These are phyloP conservation scores for Gliomastix tumulicola DNA, from an alignment of 2,329 filamentous ascomycete species.

Conservation along the genomic window DNA sequence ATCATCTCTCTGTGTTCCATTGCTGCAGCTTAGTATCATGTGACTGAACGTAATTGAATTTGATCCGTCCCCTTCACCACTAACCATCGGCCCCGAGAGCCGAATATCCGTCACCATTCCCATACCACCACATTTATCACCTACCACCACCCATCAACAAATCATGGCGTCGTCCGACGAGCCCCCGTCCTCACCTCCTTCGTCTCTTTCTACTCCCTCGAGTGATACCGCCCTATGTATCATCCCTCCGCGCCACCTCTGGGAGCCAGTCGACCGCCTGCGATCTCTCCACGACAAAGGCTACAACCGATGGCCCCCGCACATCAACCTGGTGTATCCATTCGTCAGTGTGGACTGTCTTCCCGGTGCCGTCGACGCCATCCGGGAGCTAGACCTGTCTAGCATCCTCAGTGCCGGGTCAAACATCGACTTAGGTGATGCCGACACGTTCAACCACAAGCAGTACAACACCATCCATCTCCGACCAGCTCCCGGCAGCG, in stretches of 20 bases:
- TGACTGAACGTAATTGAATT: too few species aligned
- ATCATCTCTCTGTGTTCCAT: too few species aligned
- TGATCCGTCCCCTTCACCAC: too few species aligned
- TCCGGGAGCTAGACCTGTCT: constrained; percentile 8
- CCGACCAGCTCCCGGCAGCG: constrained; percentile 10
- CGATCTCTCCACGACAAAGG: constrained; percentile 57
- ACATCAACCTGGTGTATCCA: constrained; percentile 60
- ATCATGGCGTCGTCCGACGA: too few species aligned
- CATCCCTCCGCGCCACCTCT: constrained; percentile 42
- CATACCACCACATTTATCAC: too few species aligned
- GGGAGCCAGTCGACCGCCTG: constrained; percentile 43
- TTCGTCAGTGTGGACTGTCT: constrained; percentile 48
- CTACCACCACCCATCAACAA: too few species aligned
- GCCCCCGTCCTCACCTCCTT: too few species aligned
- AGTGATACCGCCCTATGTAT: constrained; percentile 53
- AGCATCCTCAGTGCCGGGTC: constrained; percentile 24
- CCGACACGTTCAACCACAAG: constrained; percentile 41
- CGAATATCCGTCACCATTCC: too few species aligned
- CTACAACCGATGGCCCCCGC: constrained; percentile 56
- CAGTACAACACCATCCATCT: constrained; percentile 44
- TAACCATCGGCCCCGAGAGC: too few species aligned
- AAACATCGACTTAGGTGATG: too few species aligned
- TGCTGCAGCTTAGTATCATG: too few species aligned
- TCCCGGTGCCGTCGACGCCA: constrained; percentile 25
- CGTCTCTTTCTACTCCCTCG: not conserved